Evolutionary conservation across 768 basidiomycete species (phyloP), one percentile per base, ranked within the genome.

Genomic region (Clavulina sp.): DNA sequence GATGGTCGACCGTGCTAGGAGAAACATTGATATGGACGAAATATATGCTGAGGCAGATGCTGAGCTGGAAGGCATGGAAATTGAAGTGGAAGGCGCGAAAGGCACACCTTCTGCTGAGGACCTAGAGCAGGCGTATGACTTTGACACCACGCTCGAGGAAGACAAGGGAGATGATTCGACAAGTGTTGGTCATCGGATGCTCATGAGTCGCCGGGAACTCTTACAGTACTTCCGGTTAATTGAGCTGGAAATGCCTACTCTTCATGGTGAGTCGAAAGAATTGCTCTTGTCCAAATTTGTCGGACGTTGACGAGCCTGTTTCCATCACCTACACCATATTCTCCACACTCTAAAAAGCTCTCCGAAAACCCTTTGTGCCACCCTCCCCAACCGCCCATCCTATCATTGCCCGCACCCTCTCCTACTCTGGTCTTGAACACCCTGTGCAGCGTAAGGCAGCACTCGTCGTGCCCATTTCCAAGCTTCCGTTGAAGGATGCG

Each of bases 201-300:
- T 91, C 47, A 73, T 77, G 52, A 76, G 85, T 60, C 78, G 89
- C 57, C 73, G 86, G 30, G 73, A 84, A 60, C 68, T 75, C 41
- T 65, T 89, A 40, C 74, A 84, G 57, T 84, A 88, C 62, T 67
- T 92, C 61, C 75, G 88, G 49, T 71, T 91, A 56, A 85, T 92
- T 53, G 87, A 89, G 62, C 78, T 84, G 57, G 88, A 93, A 66
- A 77, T 87, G 74, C 82, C 84, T 21, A 78, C 83, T 62, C 76
- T 93, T 48, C 78, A 85, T 59, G 81, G 91, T 89, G 53, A 61
- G 63, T 32, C 47, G 50, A 52, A 52, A 60, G 55, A 6, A n/a
- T 41, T 38, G 65, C 57, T 26, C 48, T 21, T 5, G 30, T 48
- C 5, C 9, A 19, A 4, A 13, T 46, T 13, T 46, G n/a, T 19